A percentile compares a stretch with the other conserved stretches of the same genome.
Evolutionary conservation across 805 yeast genomes (phyloP).

Genomic region (Saccharomycopsis sp.): DNA sequence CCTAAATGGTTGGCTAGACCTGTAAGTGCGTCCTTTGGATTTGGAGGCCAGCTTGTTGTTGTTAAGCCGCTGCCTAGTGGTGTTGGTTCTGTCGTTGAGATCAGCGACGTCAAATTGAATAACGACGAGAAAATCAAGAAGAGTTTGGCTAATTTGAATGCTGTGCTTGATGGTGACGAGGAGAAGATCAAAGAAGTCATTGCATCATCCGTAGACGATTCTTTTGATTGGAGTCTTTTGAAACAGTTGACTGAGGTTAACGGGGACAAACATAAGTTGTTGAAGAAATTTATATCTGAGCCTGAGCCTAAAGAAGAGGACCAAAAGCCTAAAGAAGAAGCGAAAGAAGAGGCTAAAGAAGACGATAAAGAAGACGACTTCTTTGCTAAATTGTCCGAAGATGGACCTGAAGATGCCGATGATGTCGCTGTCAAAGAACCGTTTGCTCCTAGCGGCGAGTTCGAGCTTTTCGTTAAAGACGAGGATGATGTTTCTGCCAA

Average conservation of each 20-base stretch:
- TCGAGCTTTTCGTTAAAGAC: conserved; percentile 39
- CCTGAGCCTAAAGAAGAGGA: conserved; percentile 18
- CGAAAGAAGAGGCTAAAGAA: conserved; percentile 26
- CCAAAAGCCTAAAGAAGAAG: conserved; percentile 31
- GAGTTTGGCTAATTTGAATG: conserved; percentile 42
- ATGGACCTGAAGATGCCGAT: conserved; percentile 23
- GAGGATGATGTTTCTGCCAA: conserved; percentile 30
- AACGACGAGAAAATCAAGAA: conserved; percentile 36
- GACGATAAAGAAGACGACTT: conserved; percentile 21
- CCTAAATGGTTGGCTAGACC: conserved; percentile 85
- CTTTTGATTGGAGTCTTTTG: conserved; percentile 62
- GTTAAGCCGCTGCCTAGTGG: conserved; percentile 35
- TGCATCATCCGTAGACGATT: conserved; percentile 35
- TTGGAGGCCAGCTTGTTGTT: conserved; percentile 77
- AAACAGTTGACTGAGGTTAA: conserved; percentile 36
- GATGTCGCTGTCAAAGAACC: conserved; percentile 22
- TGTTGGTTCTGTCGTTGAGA: conserved; percentile 27
- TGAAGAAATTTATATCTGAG: conserved; percentile 35
- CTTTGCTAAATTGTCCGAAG: conserved; percentile 21
- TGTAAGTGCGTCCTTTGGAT: conserved; percentile 75
- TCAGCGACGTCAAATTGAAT: conserved; percentile 18
- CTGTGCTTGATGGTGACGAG: conserved; percentile 39
- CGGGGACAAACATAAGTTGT: conserved; percentile 44
- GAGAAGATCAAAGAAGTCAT: conserved; percentile 51
- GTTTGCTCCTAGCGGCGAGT: conserved; percentile 47